Conservation (phyloP, 441 rosid genomes). For the Isatis lusitanica region DNA sequence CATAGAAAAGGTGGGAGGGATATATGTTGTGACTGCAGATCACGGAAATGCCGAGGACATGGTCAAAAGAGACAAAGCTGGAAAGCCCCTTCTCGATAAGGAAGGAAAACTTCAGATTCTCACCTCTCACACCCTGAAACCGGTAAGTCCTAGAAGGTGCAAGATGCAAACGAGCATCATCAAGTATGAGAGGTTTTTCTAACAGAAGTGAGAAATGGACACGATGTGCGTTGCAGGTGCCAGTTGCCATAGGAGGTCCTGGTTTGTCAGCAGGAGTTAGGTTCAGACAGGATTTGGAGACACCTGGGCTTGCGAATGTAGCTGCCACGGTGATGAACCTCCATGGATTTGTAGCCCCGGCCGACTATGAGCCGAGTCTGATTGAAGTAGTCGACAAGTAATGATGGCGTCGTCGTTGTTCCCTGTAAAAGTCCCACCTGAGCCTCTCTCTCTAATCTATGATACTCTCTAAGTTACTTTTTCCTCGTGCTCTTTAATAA, state of each 20-base stretch:
- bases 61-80: slow-evolving; percentile 91
- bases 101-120: slow-evolving; percentile 82
- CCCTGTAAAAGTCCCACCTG: not conserved
- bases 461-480: not conserved
- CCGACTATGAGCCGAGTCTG: slow-evolving; percentile 81
- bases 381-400: slow-evolving; percentile 71
- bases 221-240: slow-evolving; percentile 54
- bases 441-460: not conserved
- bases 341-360: slow-evolving; percentile 84
- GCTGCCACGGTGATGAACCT: slow-evolving; percentile 98
- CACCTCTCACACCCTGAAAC: slow-evolving; percentile 92
- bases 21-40: slow-evolving; percentile 93
- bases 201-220: not conserved
- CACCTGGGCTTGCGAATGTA: slow-evolving; percentile 93
- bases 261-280: slow-evolving; percentile 70
- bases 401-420: slow-evolving; percentile 18
- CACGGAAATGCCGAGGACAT: slow-evolving; percentile 98
- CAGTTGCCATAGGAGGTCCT: slow-evolving; percentile 94
- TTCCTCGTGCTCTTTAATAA: slow-evolving; percentile 8
- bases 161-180: slow-evolving; percentile 8
- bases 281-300: slow-evolving; percentile 68
- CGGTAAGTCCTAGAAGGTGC: slow-evolving; percentile 52
- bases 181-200: not conserved
- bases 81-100: slow-evolving; percentile 77
- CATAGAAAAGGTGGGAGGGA: slow-evolving; percentile 80